Evolutionary conservation across 2,329 filamentous ascomycete genomes (phyloP).

Genomic region (Xylaria hypoxylon): DNA sequence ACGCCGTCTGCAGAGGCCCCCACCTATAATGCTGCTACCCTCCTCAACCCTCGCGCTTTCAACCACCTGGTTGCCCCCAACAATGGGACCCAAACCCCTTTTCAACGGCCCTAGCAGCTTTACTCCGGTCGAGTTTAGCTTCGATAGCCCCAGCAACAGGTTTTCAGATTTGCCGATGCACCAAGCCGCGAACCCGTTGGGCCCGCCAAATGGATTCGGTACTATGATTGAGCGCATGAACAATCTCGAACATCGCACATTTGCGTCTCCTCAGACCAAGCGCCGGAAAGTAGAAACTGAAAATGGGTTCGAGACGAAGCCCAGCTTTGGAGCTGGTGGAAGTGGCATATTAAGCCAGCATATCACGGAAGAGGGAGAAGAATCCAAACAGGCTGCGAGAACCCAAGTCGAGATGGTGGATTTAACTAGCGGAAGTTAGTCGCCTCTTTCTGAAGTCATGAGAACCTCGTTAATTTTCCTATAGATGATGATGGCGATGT

Average conservation of each 20-base stretch:
- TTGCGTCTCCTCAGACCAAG: slow-evolving; percentile 69
- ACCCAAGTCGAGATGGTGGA: slow-evolving; percentile 64
- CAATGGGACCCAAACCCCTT: slow-evolving; percentile 40
- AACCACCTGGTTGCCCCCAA: slow-evolving; percentile 34
- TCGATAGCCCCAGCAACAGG: slow-evolving; percentile 48
- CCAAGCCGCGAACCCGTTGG: slow-evolving; percentile 6
- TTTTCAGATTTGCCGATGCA: slow-evolving; percentile 35
- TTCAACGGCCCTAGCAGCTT: slow-evolving; percentile 48
- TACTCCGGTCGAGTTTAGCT: slow-evolving; percentile 58
- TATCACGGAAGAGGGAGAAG: slow-evolving; percentile 69
- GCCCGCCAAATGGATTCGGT: slow-evolving; percentile 59
- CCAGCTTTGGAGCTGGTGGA: slow-evolving; percentile 59
- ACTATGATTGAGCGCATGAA: slow-evolving; percentile 81
- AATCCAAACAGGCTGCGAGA: slow-evolving; percentile 49
- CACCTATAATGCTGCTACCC: slow-evolving; percentile 56
- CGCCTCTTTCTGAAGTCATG: slow-evolving; percentile 44
- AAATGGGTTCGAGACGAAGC: slow-evolving; percentile 57
- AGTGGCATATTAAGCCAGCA: slow-evolving; percentile 73
- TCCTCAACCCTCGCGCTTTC: slow-evolving; percentile 58
- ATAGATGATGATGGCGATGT: slow-evolving; percentile 67
- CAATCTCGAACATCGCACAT: slow-evolving; percentile 74
- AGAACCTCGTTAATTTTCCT: slow-evolving; percentile 42
- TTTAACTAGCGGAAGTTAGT: slow-evolving; percentile 63
- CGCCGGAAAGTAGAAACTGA: slow-evolving; percentile 68
- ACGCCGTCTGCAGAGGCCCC: slow-evolving; percentile 38